These are phyloP conservation scores for Hymenoscyphus fraxineus DNA, from an alignment of 2,329 filamentous ascomycete genomes.

Conservation along the genomic window DNA sequence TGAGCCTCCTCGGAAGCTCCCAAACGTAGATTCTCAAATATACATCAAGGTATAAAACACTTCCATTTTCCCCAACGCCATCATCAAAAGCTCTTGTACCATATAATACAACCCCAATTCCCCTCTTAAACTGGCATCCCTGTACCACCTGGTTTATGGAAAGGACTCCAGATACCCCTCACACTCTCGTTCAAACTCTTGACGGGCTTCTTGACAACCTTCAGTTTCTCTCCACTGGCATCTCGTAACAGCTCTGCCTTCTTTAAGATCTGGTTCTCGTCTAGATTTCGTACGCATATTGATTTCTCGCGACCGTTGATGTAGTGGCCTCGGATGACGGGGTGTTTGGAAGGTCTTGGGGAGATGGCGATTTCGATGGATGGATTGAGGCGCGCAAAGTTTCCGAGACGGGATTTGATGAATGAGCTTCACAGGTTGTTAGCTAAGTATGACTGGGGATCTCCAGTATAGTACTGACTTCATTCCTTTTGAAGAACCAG, in stretches of 20 bases:
- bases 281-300: constrained; percentile 84
- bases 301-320: constrained; percentile 85
- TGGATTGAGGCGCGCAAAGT: constrained; percentile 78
- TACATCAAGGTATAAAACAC: constrained; percentile 4
- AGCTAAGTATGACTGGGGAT: constrained; percentile 6
- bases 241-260: constrained; percentile 73
- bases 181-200: constrained; percentile 62
- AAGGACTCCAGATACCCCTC: constrained; percentile 68
- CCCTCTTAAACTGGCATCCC: constrained; percentile 30
- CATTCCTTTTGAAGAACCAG: constrained; percentile 90
- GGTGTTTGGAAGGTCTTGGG: constrained; percentile 84
- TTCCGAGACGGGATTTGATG: constrained; percentile 69
- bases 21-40: constrained; percentile 8
- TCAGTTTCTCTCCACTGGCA: constrained; percentile 71
- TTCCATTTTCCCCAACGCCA: background rate
- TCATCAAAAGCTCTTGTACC: background rate
- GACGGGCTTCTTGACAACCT: constrained; percentile 59
- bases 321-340: constrained; percentile 83
- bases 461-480: constrained; percentile 55
- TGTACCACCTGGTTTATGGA: constrained; percentile 49
- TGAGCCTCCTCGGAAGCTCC: background rate
- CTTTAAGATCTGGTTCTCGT: constrained; percentile 72
- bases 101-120: background rate
- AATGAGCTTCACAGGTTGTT: constrained; percentile 57
- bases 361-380: constrained; percentile 89